These are phyloP conservation scores for Anthracocystis panici-leucophaei DNA, from an alignment of 1,284 basidiomycete genomes.

Conservation along the genomic window DNA sequence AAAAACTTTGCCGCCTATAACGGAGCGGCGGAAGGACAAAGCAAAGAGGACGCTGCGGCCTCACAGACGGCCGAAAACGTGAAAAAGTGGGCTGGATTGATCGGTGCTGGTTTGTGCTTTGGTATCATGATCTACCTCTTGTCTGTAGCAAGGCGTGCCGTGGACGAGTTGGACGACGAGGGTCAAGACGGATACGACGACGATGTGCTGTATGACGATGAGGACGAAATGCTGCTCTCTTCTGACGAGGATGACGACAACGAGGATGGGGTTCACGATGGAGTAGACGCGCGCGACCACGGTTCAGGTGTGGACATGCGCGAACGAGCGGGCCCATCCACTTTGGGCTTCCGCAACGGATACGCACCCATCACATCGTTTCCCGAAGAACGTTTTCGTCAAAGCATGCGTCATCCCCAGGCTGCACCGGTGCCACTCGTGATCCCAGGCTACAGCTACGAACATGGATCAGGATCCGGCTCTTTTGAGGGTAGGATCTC, in stretches of 20 bases:
- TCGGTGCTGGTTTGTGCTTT: slow-evolving; percentile 80
- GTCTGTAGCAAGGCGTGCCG: slow-evolving; percentile 81
- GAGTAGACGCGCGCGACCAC: slow-evolving; percentile 11
- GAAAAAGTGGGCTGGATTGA: slow-evolving; percentile 77
- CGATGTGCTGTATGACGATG: slow-evolving; percentile 30
- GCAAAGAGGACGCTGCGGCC: slow-evolving; percentile 52
- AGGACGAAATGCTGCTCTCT: slow-evolving; percentile 32
- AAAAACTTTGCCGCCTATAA: slow-evolving; percentile 82
- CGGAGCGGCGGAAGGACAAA: slow-evolving; percentile 40
- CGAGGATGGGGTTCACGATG: slow-evolving; percentile 12
- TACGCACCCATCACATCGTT: slow-evolving; percentile 47
- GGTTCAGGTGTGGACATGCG: slow-evolving; percentile 46
- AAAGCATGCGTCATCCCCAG: slow-evolving; percentile 48
- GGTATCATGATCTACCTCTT: slow-evolving; percentile 83
- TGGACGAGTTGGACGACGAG: slow-evolving; percentile 76
- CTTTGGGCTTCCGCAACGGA: slow-evolving; percentile 47
- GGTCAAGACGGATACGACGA: slow-evolving; percentile 32
- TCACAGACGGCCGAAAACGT: slow-evolving; percentile 72
- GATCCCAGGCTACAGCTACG: slow-evolving; percentile 17
- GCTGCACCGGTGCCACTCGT: slow-evolving; percentile 24
- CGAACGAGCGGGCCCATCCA: slow-evolving; percentile 47
- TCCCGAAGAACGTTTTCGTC: slow-evolving; percentile 43
- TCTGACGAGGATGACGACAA: slow-evolving; percentile 28
- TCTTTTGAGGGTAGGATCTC: slow-evolving; percentile 37
- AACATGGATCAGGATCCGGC: slow-evolving; percentile 26